A percentile compares a stretch with the other conserved stretches of the same genome.
These are phyloP conservation scores for Penicillium chermesinum DNA, from an alignment of 495 filamentous ascomycete species.

Conservation along the genomic window DNA sequence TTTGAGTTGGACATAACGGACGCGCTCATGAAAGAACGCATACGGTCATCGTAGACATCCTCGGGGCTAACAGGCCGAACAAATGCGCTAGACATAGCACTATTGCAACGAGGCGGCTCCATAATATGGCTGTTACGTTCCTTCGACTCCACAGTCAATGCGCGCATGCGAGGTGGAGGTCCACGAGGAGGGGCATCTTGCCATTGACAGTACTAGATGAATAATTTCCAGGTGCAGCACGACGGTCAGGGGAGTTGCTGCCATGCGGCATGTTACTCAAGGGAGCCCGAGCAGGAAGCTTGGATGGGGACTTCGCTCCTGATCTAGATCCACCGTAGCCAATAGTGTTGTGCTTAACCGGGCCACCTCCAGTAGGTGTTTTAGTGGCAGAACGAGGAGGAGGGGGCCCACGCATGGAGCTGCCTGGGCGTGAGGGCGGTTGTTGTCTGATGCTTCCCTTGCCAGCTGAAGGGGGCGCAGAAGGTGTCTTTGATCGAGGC, in stretches of 20 bases:
- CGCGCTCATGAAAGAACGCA: constrained; percentile 45
- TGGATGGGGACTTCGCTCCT: constrained; percentile 60
- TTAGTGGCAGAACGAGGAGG: constrained; percentile 53
- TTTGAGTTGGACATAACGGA: constrained; percentile 37
- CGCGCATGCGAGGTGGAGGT: constrained; percentile 87
- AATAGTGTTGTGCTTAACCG: constrained; percentile 54
- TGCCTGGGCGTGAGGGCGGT: constrained; percentile 38
- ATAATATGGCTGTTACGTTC: constrained; percentile 53
- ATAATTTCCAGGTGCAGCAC: constrained; percentile 43
- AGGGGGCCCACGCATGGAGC: constrained; percentile 45
- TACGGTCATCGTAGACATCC: constrained; percentile 76
- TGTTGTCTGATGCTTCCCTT: constrained; percentile 23
- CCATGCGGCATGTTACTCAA: constrained; percentile 75
- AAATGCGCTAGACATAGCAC: constrained; percentile 58
- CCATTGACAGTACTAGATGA: constrained; percentile 49
- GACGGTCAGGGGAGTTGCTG: constrained; percentile 77
- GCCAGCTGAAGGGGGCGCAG: constrained; percentile 44
- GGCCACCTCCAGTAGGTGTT: constrained; percentile 57
- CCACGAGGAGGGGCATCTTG: constrained; percentile 61
- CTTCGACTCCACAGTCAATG: constrained; percentile 63
- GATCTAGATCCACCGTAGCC: constrained; percentile 35
- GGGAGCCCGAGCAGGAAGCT: constrained; percentile 76
- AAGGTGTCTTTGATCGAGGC: constrained; percentile 76
- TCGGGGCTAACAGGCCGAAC: constrained; percentile 78
- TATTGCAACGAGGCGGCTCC: constrained; percentile 59